A percentile compares a stretch with the other conserved stretches of the same genome.
Evolutionary conservation across 2,329 filamentous ascomycete genomes (phyloP).

Genomic region (Fusarium sp.): DNA sequence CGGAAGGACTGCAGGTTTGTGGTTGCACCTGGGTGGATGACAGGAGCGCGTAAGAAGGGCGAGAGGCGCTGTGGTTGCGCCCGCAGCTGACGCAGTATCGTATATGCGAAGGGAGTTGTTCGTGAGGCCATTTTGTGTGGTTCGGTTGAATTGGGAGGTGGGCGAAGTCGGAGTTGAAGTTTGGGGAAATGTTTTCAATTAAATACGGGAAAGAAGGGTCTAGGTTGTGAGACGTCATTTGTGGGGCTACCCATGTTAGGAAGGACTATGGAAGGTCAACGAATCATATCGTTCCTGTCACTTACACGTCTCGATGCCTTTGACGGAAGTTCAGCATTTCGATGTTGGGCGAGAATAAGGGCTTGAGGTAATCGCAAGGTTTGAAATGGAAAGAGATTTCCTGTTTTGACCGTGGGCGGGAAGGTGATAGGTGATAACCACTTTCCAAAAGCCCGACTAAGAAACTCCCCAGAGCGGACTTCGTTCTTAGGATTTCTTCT

Average conservation of each 20-base stretch:
- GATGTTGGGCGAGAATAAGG: too few relatives aligned
- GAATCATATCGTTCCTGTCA: slow-evolving; percentile 28
- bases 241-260: slow-evolving; percentile 13
- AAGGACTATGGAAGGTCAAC: slow-evolving; percentile 25
- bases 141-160: slow-evolving; percentile 1
- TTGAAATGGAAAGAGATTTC: background rate
- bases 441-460: too few relatives aligned
- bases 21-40: slow-evolving; percentile 11
- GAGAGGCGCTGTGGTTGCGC: slow-evolving; percentile 25
- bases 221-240: slow-evolving; percentile 38
- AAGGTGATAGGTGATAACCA: too few relatives aligned
- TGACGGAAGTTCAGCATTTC: too few relatives aligned
- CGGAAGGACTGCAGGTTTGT: slow-evolving; percentile 35
- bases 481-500: too few relatives aligned
- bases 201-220: slow-evolving; percentile 18
- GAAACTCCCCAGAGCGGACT: too few relatives aligned
- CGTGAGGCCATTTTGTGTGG: slow-evolving; percentile 46
- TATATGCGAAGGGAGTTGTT: slow-evolving; percentile 30
- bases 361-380: too few relatives aligned
- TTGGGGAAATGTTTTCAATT: slow-evolving; percentile 34
- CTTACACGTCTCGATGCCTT: slow-evolving; percentile 18
- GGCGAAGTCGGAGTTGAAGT: slow-evolving; percentile 11
- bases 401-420: too few relatives aligned
- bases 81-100: slow-evolving; percentile 33
- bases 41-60: slow-evolving; percentile 19